Conservation (phyloP, 1,284 basidiomycete genomes). For the Xerocomus amazonicus region DNA sequence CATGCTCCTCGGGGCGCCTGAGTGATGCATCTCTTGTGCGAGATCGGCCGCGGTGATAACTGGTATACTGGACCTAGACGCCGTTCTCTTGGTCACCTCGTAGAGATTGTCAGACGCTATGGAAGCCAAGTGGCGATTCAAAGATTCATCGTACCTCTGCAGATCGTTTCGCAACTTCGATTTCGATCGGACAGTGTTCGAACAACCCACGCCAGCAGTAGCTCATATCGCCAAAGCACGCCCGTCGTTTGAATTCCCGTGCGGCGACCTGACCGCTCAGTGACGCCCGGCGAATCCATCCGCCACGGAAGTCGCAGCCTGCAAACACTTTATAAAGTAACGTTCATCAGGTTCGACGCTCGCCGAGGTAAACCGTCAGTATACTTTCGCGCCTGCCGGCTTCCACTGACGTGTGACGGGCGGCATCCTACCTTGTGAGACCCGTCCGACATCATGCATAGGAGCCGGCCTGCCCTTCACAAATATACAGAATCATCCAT, state of each 20-base stretch:
- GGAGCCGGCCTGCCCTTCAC: not conserved
- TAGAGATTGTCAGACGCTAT: constrained; percentile 27
- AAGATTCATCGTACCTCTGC: constrained; percentile 25
- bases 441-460: not conserved
- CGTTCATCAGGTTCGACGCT: not conserved
- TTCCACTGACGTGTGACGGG: constrained; percentile 15
- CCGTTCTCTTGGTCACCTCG: constrained; percentile 9
- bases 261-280: not conserved
- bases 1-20: constrained; percentile 26
- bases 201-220: not conserved
- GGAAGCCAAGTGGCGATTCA: constrained; percentile 21
- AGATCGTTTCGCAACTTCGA: constrained; percentile 25
- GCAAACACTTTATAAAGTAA: not conserved
- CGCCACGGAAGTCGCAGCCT: not conserved
- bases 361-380: constrained; percentile 7
- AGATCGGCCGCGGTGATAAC: constrained; percentile 31
- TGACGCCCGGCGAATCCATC: not conserved
- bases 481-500: not conserved
- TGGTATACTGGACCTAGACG: constrained; percentile 15
- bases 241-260: too few species aligned
- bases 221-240: not conserved
- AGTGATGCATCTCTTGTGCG: not conserved
- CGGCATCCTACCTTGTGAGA: too few species aligned
- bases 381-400: constrained; percentile 19
- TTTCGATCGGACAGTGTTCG: constrained; percentile 25